Evolutionary conservation across 805 yeast genomes (phyloP).

Genomic region (Sugiyamaella smithiae): DNA sequence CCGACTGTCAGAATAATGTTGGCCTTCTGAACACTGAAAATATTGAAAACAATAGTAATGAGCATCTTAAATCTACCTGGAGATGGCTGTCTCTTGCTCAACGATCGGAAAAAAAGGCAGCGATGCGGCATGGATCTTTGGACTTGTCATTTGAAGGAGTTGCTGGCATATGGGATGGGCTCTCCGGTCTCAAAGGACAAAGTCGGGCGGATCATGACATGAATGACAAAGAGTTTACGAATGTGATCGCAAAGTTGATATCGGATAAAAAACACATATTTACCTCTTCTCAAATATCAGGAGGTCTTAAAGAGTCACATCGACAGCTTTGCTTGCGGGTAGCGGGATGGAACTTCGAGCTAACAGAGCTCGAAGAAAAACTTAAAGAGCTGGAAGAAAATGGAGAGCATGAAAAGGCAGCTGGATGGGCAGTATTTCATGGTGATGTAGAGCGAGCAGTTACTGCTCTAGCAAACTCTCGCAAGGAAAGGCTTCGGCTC

Average conservation of each 20-base stretch:
- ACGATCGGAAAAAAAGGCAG: constrained; percentile 58
- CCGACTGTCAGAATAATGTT: constrained; percentile 63
- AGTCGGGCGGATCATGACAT: constrained; percentile 24
- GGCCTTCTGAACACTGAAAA: constrained; percentile 49
- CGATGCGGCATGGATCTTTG: constrained; percentile 64
- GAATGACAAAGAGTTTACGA: constrained; percentile 43
- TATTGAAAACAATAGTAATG: constrained; percentile 32
- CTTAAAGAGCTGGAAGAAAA: constrained; percentile 51
- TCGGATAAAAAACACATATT: constrained; percentile 37
- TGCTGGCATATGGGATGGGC: constrained; percentile 78
- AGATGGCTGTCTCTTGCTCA: constrained; percentile 80
- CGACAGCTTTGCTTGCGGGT: constrained; percentile 76
- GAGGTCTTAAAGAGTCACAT: constrained; percentile 52
- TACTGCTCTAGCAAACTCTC: constrained; percentile 69
- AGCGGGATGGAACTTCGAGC: constrained; percentile 87
- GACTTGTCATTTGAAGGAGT: constrained; percentile 90
- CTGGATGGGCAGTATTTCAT: constrained; percentile 96
- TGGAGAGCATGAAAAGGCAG: constrained; percentile 82
- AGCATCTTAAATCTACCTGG: constrained; percentile 79
- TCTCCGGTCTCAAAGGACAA: constrained; percentile 23
- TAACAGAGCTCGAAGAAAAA: constrained; percentile 69
- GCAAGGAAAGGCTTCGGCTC: constrained; percentile 63
- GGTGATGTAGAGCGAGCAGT: constrained; percentile 84
- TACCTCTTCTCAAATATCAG: constrained; percentile 27
- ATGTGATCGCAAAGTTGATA: constrained; percentile 53